Conservation (phyloP, 148 eudicot species). For the Hydrangea macrophylla region DNA sequence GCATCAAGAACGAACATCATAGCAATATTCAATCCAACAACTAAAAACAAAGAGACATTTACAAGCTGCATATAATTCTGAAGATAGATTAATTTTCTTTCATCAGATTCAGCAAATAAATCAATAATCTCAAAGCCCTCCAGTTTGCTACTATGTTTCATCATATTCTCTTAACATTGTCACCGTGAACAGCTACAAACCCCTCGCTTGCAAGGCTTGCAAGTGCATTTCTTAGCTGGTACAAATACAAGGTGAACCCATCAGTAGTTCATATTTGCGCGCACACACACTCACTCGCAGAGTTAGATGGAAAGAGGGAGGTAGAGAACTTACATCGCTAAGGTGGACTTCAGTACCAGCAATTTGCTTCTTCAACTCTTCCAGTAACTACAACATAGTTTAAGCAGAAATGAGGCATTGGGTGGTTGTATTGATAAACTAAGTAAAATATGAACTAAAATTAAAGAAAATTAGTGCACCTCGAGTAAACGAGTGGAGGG, state of each 20-base stretch:
- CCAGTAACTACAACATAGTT: conserved; percentile 54
- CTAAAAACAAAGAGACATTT: neutral
- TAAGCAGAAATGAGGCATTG: conserved; percentile 14
- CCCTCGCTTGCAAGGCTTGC: conserved; percentile 74
- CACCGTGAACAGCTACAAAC: conserved; percentile 73
- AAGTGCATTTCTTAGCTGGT: conserved; percentile 80
- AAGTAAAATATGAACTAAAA: neutral
- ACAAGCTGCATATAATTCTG: conserved; percentile 1
- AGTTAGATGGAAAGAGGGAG: neutral
- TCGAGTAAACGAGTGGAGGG: conserved; percentile 60
- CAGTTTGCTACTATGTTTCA: conserved; percentile 13
- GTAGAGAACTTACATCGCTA: conserved; percentile 58
- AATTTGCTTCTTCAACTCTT: conserved; percentile 82
- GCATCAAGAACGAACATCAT: too few species aligned
- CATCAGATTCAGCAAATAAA: conserved; percentile 6
- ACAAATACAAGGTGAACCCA: conserved; percentile 18
- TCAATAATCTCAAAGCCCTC: neutral
- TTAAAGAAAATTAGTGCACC: conserved; percentile 30
- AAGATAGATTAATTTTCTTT: neutral
- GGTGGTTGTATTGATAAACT: neutral
- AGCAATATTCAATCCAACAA: too few species aligned
- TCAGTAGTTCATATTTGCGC: conserved; percentile 13
- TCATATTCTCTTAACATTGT: conserved; percentile 76
- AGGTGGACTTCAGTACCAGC: conserved; percentile 64
- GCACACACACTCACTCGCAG: neutral